These are phyloP conservation scores for Haematococcus lacustris DNA, from an alignment of 139 green algal genomes.

Conservation along the genomic window DNA sequence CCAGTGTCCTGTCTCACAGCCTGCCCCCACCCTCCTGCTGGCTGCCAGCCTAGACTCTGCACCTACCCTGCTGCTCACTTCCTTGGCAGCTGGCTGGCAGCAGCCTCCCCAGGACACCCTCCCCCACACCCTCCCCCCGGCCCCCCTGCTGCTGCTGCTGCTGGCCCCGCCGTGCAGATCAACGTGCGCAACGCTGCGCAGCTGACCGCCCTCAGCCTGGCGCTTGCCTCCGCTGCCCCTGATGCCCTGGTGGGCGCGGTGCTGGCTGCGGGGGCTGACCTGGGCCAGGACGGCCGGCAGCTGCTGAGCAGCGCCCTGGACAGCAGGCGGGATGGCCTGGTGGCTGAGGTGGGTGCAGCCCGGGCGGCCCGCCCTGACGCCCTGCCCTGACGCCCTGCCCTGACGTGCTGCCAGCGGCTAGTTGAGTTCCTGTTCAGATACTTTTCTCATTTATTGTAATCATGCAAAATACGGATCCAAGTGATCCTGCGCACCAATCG, in stretches of 20 bases:
- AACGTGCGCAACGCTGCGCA: background rate
- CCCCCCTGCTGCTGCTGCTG: background rate
- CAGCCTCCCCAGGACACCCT: no score
- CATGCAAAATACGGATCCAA: background rate
- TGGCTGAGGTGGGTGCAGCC: slow-evolving; percentile 4
- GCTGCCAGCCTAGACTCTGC: background rate
- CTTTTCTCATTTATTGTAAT: background rate
- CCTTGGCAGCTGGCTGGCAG: background rate
- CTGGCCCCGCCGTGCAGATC: background rate
- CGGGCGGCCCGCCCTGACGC: no score
- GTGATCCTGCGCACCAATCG: background rate
- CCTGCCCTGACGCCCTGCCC: no score
- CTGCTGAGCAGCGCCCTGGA: background rate
- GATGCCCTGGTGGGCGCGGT: background rate
- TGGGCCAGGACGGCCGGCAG: background rate
- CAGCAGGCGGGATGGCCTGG: background rate
- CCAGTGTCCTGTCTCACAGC: no score
- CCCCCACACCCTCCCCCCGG: background rate
- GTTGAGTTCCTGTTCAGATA: background rate
- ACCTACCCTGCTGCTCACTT: background rate
- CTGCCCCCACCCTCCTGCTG: no score
- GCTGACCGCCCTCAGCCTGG: background rate
- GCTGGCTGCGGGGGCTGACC: background rate
- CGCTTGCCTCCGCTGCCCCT: background rate
- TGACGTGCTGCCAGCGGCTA: background rate